A percentile compares a stretch with the other conserved stretches of the same genome.
phyloP scores from a whole-genome alignment of 116 monocot species.

The Zostera marina region DNA sequence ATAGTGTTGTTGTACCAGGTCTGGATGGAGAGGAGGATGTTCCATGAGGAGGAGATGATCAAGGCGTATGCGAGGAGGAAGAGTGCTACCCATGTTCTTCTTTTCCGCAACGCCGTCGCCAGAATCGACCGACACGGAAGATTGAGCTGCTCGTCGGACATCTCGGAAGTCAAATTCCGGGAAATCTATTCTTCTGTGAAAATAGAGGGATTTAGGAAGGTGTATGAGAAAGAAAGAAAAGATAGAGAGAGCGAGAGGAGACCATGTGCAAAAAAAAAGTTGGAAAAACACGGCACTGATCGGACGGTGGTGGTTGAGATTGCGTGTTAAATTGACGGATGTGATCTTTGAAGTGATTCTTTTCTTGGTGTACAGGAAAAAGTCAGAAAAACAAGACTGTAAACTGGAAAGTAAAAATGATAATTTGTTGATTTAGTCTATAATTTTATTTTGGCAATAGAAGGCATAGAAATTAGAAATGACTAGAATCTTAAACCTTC shows the following conservation, averaged over 20 bases:
- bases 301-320: background rate
- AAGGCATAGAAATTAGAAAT: no score
- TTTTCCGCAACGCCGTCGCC: slow-evolving; percentile 22
- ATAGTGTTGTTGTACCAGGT: slow-evolving; percentile 51
- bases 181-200: background rate
- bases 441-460: no score
- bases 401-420: no score
- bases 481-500: no score
- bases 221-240: no score
- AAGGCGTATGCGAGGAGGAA: slow-evolving; percentile 76
- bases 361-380: background rate
- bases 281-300: background rate
- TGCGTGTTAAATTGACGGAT: background rate
- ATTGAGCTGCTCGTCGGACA: background rate
- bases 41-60: slow-evolving; percentile 73
- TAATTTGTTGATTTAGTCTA: no score
- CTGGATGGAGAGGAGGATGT: slow-evolving; percentile 59
- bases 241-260: background rate
- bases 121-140: background rate
- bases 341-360: background rate
- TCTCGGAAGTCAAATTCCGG: background rate
- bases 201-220: no score
- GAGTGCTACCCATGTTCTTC: slow-evolving; percentile 67
- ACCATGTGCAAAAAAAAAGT: background rate
- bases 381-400: no score